Percentiles rank a stretch among this genome's conserved stretches.
Evolutionary conservation across 495 filamentous ascomycete genomes (phyloP).

Genomic region (Pyronema domesticum): DNA sequence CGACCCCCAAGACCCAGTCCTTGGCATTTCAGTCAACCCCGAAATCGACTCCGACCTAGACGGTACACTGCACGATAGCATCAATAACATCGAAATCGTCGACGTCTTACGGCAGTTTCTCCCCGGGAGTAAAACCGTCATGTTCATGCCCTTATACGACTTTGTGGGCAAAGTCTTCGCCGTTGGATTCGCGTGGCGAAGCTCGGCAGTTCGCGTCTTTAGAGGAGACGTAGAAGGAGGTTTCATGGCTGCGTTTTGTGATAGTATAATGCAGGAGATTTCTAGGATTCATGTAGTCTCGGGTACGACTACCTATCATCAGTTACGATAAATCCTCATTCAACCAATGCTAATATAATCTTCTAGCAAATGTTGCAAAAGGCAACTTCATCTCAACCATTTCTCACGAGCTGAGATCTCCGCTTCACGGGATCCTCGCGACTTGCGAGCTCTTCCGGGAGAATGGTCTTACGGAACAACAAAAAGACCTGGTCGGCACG

Average conservation of each 20-base stretch:
- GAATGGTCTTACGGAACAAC: slow-evolving; percentile 22
- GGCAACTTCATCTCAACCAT: slow-evolving; percentile 28
- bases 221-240: slow-evolving; percentile 18
- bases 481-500: slow-evolving; percentile 44
- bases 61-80: neutral
- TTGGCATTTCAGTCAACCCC: neutral
- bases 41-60: neutral
- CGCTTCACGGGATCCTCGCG: slow-evolving; percentile 29
- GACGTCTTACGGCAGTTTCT: slow-evolving; percentile 14
- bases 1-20: neutral
- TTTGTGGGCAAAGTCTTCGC: slow-evolving; percentile 23
- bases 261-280: slow-evolving; percentile 23
- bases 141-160: slow-evolving; percentile 25
- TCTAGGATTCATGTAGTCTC: slow-evolving; percentile 27
- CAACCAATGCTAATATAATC: slow-evolving; percentile 11
- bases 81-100: neutral
- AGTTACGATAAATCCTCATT: neutral
- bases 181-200: slow-evolving; percentile 22
- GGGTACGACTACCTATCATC: slow-evolving; percentile 14
- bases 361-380: slow-evolving; percentile 20
- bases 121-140: slow-evolving; percentile 12
- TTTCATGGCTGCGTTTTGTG: slow-evolving; percentile 22
- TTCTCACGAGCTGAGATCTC: slow-evolving; percentile 28
- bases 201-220: slow-evolving; percentile 14
- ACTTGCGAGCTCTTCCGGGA: slow-evolving; percentile 26